Evolutionary conservation across 2,329 filamentous ascomycete species (phyloP), one percentile per base, ranked within the genome.

Genomic region (Sporothrix variecibatus): DNA sequence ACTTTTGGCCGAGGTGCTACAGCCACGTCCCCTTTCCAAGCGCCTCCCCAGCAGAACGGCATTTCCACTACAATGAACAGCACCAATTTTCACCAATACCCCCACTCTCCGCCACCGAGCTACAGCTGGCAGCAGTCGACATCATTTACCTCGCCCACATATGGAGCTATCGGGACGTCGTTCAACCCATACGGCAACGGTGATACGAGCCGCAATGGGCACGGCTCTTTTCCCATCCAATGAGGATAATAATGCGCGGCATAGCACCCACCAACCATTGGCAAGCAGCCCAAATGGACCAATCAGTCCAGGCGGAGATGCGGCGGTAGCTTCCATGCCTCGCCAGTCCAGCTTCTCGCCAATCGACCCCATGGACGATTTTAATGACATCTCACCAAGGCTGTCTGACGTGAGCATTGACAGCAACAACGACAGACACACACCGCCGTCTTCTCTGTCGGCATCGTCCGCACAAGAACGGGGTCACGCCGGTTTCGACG

Each of bases 391-490:
- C 53, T 90, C 89, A 23, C 87, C 88, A 38, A 88, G 86, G 80
- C 79, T 89, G 8, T 89, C 88, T n/a, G 90, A 91, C 77, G 89
- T 89, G 78, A 87, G 86, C 6, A 80, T 88, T 77, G 89, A 91
- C 71, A 86, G 86, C 77, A 83, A 83, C 70, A 79, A 79, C 43
- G 82, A 84, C 64, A 78, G 82, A 73, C 79, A 82, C 49, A 81
- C 83, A 46, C 80, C 83, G 3, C 83, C 73, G 4, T 56, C 72
- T 17, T 58, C 70, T 20, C 34, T 60, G 20, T 49, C 53, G n/a
- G 51, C 40, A 9, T 73, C 64, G n/a, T 60, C 70, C 2, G 46
- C 34, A 1, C 60, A 58, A 15, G 71, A 73, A 0, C 40, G 40
- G 11, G 71, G 43, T 28, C 20, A n/a, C 26, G 1, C 38, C 12